Conservation (phyloP, 1,284 basidiomycete species). For the Xanthoconium separans region DNA sequence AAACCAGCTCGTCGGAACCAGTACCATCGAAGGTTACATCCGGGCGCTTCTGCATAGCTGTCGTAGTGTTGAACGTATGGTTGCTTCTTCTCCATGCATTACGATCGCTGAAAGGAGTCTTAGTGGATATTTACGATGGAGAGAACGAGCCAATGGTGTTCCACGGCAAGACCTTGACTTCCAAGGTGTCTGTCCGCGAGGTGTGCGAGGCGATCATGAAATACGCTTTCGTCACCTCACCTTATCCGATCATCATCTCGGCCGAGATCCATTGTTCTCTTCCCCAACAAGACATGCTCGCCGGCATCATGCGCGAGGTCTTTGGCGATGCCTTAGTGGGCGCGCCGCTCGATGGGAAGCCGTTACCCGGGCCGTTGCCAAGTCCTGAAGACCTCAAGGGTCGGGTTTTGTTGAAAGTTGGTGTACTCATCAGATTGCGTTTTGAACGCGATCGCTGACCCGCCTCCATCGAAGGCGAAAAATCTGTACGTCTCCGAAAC, state of each 20-base stretch:
- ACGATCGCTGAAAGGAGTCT: slow-evolving; percentile 1
- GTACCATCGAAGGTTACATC: slow-evolving; percentile 95
- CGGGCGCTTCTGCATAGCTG: slow-evolving; percentile 89
- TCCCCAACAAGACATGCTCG: slow-evolving; percentile 83
- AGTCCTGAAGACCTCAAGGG: slow-evolving; percentile 87
- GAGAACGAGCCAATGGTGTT: slow-evolving; percentile 81
- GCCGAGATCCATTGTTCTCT: slow-evolving; percentile 90
- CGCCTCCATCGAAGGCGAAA: slow-evolving; percentile 51
- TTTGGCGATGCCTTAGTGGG: slow-evolving; percentile 79
- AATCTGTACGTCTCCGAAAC: slow-evolving; percentile 50
- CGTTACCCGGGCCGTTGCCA: slow-evolving; percentile 61
- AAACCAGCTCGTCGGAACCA: slow-evolving; percentile 90
- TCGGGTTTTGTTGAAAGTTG: slow-evolving; percentile 83
- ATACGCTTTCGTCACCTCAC: slow-evolving; percentile 92
- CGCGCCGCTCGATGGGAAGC: slow-evolving; percentile 52
- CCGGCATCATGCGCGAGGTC: slow-evolving; percentile 71
- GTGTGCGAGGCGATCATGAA: slow-evolving; percentile 86
- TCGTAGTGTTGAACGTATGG: slow-evolving; percentile 85
- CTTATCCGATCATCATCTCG: slow-evolving; percentile 94
- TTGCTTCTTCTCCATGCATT: slow-evolving; percentile 16
- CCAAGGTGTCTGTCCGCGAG: slow-evolving; percentile 81
- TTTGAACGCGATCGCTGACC: slow-evolving; percentile 1
- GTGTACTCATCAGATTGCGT: slow-evolving; percentile 5
- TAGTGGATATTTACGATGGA: slow-evolving; percentile 95
- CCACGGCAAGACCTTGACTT: slow-evolving; percentile 92